Conservation (phyloP, 1,284 basidiomycete genomes). For the Athelia sp. region DNA sequence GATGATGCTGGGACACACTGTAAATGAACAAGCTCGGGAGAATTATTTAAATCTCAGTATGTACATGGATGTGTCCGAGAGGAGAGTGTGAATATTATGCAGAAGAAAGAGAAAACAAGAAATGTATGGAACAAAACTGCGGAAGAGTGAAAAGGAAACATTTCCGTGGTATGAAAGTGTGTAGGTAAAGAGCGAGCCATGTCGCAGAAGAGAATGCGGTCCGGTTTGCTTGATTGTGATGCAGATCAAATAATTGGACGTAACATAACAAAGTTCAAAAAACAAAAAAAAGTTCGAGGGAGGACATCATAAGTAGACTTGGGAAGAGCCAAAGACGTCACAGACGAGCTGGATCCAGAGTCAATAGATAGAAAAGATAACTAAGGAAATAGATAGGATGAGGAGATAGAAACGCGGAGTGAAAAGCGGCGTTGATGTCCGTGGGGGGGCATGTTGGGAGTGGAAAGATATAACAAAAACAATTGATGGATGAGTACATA, state of each 20-base stretch:
- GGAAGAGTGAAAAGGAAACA: background rate
- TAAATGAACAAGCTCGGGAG: too few relatives aligned
- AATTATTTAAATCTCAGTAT: too few relatives aligned
- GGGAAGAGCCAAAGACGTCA: background rate
- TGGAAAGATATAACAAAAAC: too few relatives aligned
- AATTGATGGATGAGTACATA: conserved; percentile 2
- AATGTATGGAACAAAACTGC: background rate
- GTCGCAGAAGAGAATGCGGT: background rate
- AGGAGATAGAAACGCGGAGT: background rate
- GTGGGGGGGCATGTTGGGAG: background rate
- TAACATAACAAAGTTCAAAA: background rate
- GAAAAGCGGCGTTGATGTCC: background rate
- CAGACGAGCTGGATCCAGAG: background rate
- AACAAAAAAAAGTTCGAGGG: too few relatives aligned
- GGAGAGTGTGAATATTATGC: too few relatives aligned
- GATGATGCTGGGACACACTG: too few relatives aligned
- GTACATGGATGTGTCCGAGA: too few relatives aligned
- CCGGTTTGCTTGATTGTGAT: background rate
- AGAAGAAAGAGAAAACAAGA: background rate
- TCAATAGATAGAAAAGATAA: background rate
- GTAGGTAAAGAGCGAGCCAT: background rate
- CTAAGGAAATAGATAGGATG: background rate
- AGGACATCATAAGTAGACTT: background rate
- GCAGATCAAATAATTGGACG: background rate
- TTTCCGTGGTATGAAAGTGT: background rate